phyloP scores from a whole-genome alignment of 441 rosid species.

The Capsella rubella region DNA sequence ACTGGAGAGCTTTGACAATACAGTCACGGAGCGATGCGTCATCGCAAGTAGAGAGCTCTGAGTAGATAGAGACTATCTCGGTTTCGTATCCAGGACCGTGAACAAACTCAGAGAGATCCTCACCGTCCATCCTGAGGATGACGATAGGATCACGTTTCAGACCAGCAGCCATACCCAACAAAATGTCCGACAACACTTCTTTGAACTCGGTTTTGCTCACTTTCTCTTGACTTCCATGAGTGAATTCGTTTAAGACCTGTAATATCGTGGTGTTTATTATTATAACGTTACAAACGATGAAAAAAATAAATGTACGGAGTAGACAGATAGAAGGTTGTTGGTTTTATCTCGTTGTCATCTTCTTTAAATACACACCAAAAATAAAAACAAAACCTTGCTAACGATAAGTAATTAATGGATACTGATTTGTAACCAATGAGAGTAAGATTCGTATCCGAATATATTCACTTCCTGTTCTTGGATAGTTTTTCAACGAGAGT shows the following conservation, averaged over 20 bases:
- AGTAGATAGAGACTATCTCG: constrained; percentile 65
- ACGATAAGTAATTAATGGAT: constrained; percentile 11
- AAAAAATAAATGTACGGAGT: constrained; percentile 27
- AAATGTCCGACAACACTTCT: constrained; percentile 86
- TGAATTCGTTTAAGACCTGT: constrained; percentile 87
- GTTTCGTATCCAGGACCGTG: constrained; percentile 69
- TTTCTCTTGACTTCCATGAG: constrained; percentile 76
- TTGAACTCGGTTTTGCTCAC: constrained; percentile 85
- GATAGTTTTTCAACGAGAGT: constrained; percentile 6
- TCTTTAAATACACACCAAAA: constrained; percentile 13
- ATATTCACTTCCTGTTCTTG: constrained; percentile 14
- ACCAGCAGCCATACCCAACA: constrained; percentile 97
- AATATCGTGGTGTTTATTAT: neutral
- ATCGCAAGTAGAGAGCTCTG: constrained; percentile 48
- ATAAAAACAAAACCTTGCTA: constrained; percentile 16
- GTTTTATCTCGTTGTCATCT: constrained; percentile 25
- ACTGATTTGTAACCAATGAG: constrained; percentile 12
- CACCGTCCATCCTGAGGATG: constrained; percentile 96
- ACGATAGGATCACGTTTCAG: constrained; percentile 93
- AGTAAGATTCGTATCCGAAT: neutral
- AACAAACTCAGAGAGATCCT: constrained; percentile 85
- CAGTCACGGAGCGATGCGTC: constrained; percentile 58
- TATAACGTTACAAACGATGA: constrained; percentile 24
- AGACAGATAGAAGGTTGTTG: constrained; percentile 13
- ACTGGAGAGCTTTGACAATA: constrained; percentile 64